Base-by-base conservation (phyloP, 2,329 filamentous ascomycete species). In the Monosporascus sp. region DNA sequence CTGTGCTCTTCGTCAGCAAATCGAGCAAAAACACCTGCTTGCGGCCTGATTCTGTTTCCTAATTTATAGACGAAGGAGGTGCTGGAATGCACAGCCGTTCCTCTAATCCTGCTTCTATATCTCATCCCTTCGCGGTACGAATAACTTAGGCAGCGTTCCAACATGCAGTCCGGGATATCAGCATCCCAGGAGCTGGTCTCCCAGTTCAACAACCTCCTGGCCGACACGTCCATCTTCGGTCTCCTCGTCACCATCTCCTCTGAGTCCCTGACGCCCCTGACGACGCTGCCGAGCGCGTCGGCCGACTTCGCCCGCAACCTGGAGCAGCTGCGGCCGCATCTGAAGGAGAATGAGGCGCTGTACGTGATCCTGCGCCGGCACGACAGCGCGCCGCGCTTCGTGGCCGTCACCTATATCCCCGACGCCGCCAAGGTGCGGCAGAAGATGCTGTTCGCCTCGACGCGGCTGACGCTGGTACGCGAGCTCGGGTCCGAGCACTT, bases 371-470 rank as follows among this genome's bases (percentile, higher is more conserved):
- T 94, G 42, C 86, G 88, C 48, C 84, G 86, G 51, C 78, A 85
- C 68, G 76, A 83, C 49, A 67, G 70, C 38, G 69, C 74, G 3
- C 81, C 80, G n/a, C 71, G 70, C 58, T 83, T 91, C 58, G 72
- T 88, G 25, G 87, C 85, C 46, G 74, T 92, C 37, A 90, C 88
- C 37, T 94, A 91, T 68, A 84, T 94, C 6, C 90, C 89, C 25
- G 88, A 93, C 69, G 67, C 82, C 1, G 89, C 89, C 39, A 87
- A 86, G 27, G 89, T 94, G 52, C 84, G 89, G 39, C 86, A 90
- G 68, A 94, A 94, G 77, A 94, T 90, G 86, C 80, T 94, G 22
- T 92, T 93, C 68, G 89, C 89, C 6, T 82, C 84, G 24, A 92
- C 89, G 27, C 81, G 88, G 9, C 75, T 92, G 61, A 89, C 88